Percentiles rank a stretch among this genome's conserved stretches.
phyloP scores from a whole-genome alignment of 257 asterid genomes.

The Catharanthus roseus region DNA sequence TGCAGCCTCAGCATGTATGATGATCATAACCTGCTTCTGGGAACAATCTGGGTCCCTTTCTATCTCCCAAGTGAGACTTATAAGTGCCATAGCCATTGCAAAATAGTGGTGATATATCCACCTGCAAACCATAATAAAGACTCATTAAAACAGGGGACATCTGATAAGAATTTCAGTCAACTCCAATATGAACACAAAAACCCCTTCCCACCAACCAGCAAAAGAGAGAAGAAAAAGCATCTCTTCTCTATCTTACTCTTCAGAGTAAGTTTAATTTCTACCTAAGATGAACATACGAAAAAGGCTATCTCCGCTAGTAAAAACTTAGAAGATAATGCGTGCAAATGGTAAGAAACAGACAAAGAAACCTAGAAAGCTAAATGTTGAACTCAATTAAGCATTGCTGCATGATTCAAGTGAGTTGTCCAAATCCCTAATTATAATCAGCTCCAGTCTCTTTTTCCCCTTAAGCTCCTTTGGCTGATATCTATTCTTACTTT shows the following conservation, averaged over 20 bases:
- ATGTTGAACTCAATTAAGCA: background rate
- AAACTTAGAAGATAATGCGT: background rate
- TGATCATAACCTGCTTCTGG: slow-evolving; percentile 60
- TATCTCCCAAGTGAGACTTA: slow-evolving; percentile 98
- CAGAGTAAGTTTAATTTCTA: background rate
- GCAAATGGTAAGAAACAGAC: background rate
- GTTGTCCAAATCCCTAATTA: background rate
- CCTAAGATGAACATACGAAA: background rate
- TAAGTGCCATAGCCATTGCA: slow-evolving; percentile 95
- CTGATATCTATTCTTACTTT: background rate
- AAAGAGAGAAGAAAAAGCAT: background rate
- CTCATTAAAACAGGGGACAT: background rate
- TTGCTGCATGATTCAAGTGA: background rate
- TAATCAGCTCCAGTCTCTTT: background rate
- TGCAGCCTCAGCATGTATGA: background rate
- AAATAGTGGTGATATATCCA: slow-evolving; percentile 93
- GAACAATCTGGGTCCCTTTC: slow-evolving; percentile 82
- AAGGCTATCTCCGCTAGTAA: background rate
- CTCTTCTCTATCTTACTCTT: background rate
- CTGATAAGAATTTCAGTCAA: background rate
- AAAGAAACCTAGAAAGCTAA: background rate
- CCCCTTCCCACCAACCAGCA: background rate
- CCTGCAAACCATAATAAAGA: slow-evolving; percentile 42
- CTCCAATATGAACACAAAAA: background rate
- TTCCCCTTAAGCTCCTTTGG: background rate